These are phyloP conservation scores for Aspergillus calidoustus DNA, from an alignment of 2,329 filamentous ascomycete genomes.

Conservation along the genomic window DNA sequence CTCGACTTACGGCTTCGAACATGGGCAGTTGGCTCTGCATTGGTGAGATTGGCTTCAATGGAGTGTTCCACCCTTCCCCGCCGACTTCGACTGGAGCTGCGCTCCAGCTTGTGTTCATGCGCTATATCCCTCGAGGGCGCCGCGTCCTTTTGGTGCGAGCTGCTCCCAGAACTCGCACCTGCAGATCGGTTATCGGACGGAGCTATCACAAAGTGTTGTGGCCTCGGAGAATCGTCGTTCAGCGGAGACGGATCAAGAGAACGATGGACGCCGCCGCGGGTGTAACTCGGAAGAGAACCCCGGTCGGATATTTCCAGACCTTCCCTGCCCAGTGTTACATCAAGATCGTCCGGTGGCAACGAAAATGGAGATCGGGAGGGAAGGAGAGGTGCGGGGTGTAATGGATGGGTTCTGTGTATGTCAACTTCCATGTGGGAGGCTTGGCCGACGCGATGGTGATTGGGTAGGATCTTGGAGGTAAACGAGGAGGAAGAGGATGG, in stretches of 20 bases:
- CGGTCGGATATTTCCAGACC: conserved; percentile 26
- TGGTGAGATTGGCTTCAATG: conserved; percentile 66
- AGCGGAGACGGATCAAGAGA: conserved; percentile 34
- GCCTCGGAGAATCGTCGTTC: conserved; percentile 30
- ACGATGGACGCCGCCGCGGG: conserved; percentile 21
- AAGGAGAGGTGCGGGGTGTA: conserved; percentile 35
- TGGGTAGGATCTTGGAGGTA: conserved; percentile 37
- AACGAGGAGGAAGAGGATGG: conserved; percentile 30
- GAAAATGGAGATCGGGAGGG: conserved; percentile 29
- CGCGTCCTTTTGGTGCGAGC: conserved; percentile 29
- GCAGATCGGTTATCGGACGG: conserved; percentile 26
- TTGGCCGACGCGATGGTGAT: conserved; percentile 32
- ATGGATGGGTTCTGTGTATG: conserved; percentile 37
- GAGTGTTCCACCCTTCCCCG: conserved; percentile 61
- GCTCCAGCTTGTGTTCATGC: conserved; percentile 34
- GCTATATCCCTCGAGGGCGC: conserved; percentile 28
- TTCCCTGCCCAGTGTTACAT: conserved; percentile 28
- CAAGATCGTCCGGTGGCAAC: conserved; percentile 34
- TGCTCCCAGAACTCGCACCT: conserved; percentile 26
- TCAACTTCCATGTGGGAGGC: conserved; percentile 46
- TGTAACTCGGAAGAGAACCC: conserved; percentile 22
- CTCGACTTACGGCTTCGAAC: conserved; percentile 68
- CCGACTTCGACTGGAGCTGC: conserved; percentile 50
- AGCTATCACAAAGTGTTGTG: conserved; percentile 28
- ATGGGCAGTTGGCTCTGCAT: conserved; percentile 58